A percentile compares a stretch with the other conserved stretches of the same genome.
phyloP scores from a whole-genome alignment of 2,329 filamentous ascomycete genomes.

The Spiromastix sp. region DNA sequence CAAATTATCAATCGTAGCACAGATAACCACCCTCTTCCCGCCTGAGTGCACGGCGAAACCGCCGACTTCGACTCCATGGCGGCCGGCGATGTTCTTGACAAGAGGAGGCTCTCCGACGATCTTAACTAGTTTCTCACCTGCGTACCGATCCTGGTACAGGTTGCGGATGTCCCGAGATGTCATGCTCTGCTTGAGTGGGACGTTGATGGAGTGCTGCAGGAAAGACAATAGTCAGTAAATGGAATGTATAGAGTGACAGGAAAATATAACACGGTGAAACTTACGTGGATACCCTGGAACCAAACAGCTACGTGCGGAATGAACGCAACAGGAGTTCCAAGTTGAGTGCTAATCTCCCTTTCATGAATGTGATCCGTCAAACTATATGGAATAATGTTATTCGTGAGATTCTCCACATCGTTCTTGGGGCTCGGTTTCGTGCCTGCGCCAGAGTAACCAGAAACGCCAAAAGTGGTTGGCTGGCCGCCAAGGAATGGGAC shows the following conservation, averaged over 20 bases:
- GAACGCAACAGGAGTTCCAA: slow-evolving; percentile 68
- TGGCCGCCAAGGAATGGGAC: slow-evolving; percentile 66
- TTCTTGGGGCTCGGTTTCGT: slow-evolving; percentile 94
- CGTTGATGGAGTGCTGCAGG: slow-evolving; percentile 67
- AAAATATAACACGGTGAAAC: slow-evolving; percentile 9
- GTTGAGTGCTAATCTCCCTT: slow-evolving; percentile 71
- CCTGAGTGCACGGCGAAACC: slow-evolving; percentile 86
- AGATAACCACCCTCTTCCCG: slow-evolving; percentile 88
- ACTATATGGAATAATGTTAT: slow-evolving; percentile 87
- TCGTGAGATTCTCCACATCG: slow-evolving; percentile 67
- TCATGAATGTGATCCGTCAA: slow-evolving; percentile 94
- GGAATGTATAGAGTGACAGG: slow-evolving; percentile 5
- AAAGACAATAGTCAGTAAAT: slow-evolving; percentile 5
- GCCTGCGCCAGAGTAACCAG: slow-evolving; percentile 88
- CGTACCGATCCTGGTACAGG: slow-evolving; percentile 91
- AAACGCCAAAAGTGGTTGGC: slow-evolving; percentile 81
- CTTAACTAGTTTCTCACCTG: slow-evolving; percentile 90
- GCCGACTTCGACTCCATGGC: slow-evolving; percentile 87
- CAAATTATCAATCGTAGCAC: slow-evolving; percentile 86
- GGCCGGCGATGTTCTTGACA: slow-evolving; percentile 74
- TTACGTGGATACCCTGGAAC: slow-evolving; percentile 84
- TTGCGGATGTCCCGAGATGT: slow-evolving; percentile 85
- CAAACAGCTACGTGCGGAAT: slow-evolving; percentile 91
- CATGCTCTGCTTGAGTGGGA: slow-evolving; percentile 79
- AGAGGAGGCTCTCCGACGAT: slow-evolving; percentile 76